These are phyloP conservation scores for Tilletia indica DNA, from an alignment of 1,284 basidiomycete genomes.

Conservation along the genomic window DNA sequence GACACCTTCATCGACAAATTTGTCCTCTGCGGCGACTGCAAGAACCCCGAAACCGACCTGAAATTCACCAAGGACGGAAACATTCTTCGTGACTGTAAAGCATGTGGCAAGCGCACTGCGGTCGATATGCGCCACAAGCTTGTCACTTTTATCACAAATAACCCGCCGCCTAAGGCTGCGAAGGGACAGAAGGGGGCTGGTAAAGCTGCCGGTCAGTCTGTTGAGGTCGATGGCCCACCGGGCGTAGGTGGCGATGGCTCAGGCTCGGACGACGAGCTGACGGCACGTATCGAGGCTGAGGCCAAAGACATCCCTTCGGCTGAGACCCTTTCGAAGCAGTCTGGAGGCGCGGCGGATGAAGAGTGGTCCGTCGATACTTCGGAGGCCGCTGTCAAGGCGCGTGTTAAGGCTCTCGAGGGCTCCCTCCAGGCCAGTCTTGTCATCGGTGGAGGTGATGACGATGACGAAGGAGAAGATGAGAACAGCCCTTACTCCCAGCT, in stretches of 20 bases:
- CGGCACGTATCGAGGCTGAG: conserved; percentile 62
- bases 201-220: conserved; percentile 68
- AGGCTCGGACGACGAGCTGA: conserved; percentile 59
- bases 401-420: conserved; percentile 74
- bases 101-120: conserved; percentile 85
- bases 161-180: conserved; percentile 74
- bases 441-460: conserved; percentile 69
- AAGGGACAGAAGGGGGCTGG: conserved; percentile 54
- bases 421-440: conserved; percentile 63
- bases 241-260: conserved; percentile 46
- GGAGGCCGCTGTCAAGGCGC: conserved; percentile 82
- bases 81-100: conserved; percentile 96
- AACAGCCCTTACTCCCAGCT: conserved; percentile 73
- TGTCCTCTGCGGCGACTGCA: conserved; percentile 94
- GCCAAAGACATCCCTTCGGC: conserved; percentile 54
- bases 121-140: conserved; percentile 98
- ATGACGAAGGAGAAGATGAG: conserved; percentile 66
- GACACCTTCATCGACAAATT: conserved; percentile 95
- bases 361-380: conserved; percentile 90
- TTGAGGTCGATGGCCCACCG: conserved; percentile 57
- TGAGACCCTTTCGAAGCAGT: conserved; percentile 61
- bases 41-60: conserved; percentile 98
- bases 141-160: conserved; percentile 92
- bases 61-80: conserved; percentile 76
- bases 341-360: conserved; percentile 61